Evolutionary conservation across 1,284 basidiomycete species (phyloP).

Genomic region (Bjerkandera adusta): DNA sequence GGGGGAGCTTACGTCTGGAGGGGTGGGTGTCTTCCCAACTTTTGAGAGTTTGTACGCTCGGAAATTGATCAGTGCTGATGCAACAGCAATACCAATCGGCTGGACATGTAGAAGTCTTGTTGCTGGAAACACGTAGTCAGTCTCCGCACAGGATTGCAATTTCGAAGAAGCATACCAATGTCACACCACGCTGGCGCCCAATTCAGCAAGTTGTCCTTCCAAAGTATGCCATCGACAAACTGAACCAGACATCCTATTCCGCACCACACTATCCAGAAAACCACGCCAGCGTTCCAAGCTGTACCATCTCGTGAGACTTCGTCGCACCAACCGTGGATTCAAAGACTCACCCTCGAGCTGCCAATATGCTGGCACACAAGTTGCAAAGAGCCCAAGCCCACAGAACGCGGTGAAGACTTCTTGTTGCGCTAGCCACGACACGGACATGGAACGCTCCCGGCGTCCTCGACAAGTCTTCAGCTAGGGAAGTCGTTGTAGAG

Average conservation of each 20-base stretch:
- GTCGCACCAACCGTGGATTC: background rate
- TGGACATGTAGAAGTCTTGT: slow-evolving; percentile 4
- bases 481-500: no score
- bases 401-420: slow-evolving; percentile 2
- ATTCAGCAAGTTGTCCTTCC: slow-evolving; percentile 58
- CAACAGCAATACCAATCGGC: slow-evolving; percentile 35
- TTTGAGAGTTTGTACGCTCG: slow-evolving; percentile 37
- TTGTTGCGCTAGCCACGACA: background rate
- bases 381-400: slow-evolving; percentile 28
- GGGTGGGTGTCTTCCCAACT: slow-evolving; percentile 12
- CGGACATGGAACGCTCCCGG: no score
- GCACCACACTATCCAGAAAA: slow-evolving; percentile 64
- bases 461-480: no score
- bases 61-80: slow-evolving; percentile 46
- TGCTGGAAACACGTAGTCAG: background rate
- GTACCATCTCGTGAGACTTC: no score
- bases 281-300: slow-evolving; percentile 54
- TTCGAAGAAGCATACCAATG: slow-evolving; percentile 4
- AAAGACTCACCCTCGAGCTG: slow-evolving; percentile 47
- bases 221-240: slow-evolving; percentile 67
- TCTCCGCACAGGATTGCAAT: background rate
- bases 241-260: slow-evolving; percentile 51
- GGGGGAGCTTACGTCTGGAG: slow-evolving; percentile 20
- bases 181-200: slow-evolving; percentile 73
- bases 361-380: slow-evolving; percentile 54